Base-by-base conservation (phyloP, 306 rosid species). In the Dryas alaskensis region DNA sequence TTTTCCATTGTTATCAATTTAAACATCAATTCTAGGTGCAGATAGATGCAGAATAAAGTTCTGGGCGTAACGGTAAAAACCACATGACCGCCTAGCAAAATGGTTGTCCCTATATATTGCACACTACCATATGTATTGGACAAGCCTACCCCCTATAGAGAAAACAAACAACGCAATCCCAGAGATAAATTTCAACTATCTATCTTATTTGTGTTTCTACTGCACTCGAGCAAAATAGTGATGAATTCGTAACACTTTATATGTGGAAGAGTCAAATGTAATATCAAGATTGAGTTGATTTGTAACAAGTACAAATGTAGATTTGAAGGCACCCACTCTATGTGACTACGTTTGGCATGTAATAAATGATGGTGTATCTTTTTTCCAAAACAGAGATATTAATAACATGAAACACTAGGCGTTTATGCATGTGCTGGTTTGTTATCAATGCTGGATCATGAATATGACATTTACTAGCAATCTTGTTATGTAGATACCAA, bases 391-490 rank as follows among this genome's bases (percentile, higher is more conserved):
- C 25, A 43, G 50, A 55, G 58, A 57, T 57, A 17, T 13, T 40
- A 44, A 52, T 16, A 62, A 37, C 53, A 47, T 19, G 69, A 44
- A 79, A 50, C 79, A 69, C 31, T 46, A 43, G 67, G 8, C 62
- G 51, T 69, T 17, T 46, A 43, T 73, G 8, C 62, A 60, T 69
- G 73, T 80, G 79, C 67, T 44, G 13, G 54, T 13, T 37, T 53
- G 66, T 67, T 72, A 53, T 73, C 58, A 54, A 61, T 73, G 71
- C 10, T 73, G 59, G 72, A 60, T 70, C 64, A 22, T 54, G 22
- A 17, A 7, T 50, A 67, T 39, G 40, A 49, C 73, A 77, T 73
- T 81, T 54, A 76, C 19, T 60, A 40, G 40, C 67, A 50, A 65
- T 66, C 51, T 49, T 58, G 50, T 40, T 74, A 13, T 73, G 42